Percentiles rank a stretch among this genome's conserved stretches.
phyloP scores from a whole-genome alignment of 1,139 yeast genomes.

The Hemisphaericaspora subhashii region DNA sequence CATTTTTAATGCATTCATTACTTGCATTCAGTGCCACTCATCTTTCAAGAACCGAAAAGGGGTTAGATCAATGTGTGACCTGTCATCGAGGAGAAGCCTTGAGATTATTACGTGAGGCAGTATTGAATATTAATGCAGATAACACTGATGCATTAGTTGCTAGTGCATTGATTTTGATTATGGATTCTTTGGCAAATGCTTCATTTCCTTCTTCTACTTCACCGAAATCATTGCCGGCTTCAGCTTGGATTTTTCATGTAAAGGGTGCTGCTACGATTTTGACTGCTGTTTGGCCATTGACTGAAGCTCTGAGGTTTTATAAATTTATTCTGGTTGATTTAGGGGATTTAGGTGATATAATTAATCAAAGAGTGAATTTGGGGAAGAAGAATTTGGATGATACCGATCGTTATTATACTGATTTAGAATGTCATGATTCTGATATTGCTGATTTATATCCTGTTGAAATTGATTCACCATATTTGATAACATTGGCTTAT shows the following conservation, averaged over 20 bases:
- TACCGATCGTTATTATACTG: conserved; percentile 45
- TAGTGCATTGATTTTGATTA: conserved; percentile 80
- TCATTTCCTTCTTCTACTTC: conserved; percentile 66
- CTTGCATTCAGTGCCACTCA: conserved; percentile 92
- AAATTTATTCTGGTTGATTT: conserved; percentile 77
- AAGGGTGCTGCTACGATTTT: conserved; percentile 95
- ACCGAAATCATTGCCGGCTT: conserved; percentile 74
- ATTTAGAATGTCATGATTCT: conserved; percentile 80
- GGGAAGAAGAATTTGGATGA: conserved; percentile 14
- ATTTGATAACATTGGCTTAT: conserved; percentile 80
- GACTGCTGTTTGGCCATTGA: conserved; percentile 92
- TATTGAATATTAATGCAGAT: conserved; percentile 74
- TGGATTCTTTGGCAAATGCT: conserved; percentile 94
- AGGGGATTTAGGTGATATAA: conserved; percentile 80
- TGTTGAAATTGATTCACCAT: conserved; percentile 78
- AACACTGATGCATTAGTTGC: conserved; percentile 94
- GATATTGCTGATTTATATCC: conserved; percentile 86
- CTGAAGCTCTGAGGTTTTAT: conserved; percentile 72
- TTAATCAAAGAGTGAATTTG: conserved; percentile 47
- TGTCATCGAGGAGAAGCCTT: conserved; percentile 87
- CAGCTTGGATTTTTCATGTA: conserved; percentile 96
- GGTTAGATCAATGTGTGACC: conserved; percentile 81
- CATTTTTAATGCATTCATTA: conserved; percentile 88
- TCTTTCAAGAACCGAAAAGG: conserved; percentile 71
- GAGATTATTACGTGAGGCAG: conserved; percentile 78